Base-by-base conservation (phyloP, 345 rosid species). In the Eucalyptus lansdowneana region DNA sequence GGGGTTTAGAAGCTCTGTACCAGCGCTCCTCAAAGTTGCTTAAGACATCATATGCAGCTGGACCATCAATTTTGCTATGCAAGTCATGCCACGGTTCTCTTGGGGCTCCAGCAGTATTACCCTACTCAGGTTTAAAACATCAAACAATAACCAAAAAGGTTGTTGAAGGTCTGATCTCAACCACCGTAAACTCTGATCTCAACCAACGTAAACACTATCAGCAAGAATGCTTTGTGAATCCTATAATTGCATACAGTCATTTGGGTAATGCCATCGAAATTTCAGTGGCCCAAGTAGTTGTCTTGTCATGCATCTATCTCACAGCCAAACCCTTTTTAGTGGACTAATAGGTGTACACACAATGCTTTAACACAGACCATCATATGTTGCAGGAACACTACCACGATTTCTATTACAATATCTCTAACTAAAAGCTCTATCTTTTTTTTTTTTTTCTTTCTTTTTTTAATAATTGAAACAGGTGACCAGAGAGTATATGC, bases 1-100 rank as follows among this genome's bases (percentile, higher is more conserved):
- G 93, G 88, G 97, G 98, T 94, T 96, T 97, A 22, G 98, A 89
- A 91, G 98, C 97, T 93, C 95, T 97, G 21, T 88, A 29, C 99
- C 99, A 97, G 29, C 99, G 97, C 91, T 97, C 98, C 94, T 97
- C 97, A 91, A 97, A 97, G 93, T 96, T 97, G n/a, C 94, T 92
- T 87, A 97, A 92, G 83, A 97, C 97, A 89, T 97, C 99, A 89
- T 97, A 97, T 17, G 99, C 99, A 76, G 99, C 99, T 86, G 99
- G 99, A 87, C 99, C 99, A 94, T 97, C 98, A 91, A 97, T 96
- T 94, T 86, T 95, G 88, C 95, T 76, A 94, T 97, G 99, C 94
- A 97, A 89, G 93, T 97, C 99, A 93, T 97, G 99, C 99, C 99
- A 97, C 44, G 99, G 97, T 90, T 97, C 99, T 92, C 99, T 93